A percentile compares a stretch with the other conserved stretches of the same genome.
Evolutionary conservation across 148 eudicot genomes (phyloP).

Genomic region (Arctostaphylos glauca): DNA sequence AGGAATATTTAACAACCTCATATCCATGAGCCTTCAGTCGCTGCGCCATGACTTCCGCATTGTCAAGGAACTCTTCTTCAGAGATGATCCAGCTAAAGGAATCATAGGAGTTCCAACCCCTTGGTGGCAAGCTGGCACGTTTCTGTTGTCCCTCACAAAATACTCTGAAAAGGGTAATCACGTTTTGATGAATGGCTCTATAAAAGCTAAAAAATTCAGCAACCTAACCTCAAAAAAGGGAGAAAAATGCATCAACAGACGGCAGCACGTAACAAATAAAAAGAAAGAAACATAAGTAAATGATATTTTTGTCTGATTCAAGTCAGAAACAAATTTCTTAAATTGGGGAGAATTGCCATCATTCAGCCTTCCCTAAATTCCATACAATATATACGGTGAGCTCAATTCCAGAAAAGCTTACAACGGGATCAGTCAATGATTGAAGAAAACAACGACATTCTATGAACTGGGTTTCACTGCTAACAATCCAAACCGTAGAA

Average conservation of each 20-base stretch:
- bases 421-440: neutral
- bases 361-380: neutral
- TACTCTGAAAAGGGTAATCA: conserved; percentile 34
- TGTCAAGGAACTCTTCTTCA: conserved; percentile 81
- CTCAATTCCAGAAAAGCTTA: neutral
- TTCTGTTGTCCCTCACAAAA: conserved; percentile 19
- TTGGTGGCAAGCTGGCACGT: conserved; percentile 61
- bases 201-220: conserved; percentile 3
- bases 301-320: neutral
- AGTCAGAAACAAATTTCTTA: neutral
- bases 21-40: conserved; percentile 66
- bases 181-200: neutral
- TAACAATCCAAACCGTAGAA: neutral
- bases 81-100: conserved; percentile 88
- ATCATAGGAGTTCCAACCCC: conserved; percentile 99
- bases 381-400: neutral
- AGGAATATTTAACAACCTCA: conserved; percentile 45
- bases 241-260: neutral
- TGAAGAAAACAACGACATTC: neutral
- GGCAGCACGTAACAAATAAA: neutral
- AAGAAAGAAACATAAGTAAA: neutral
- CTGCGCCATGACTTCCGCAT: conserved; percentile 71
- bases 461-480: conserved; percentile 13
- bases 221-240: neutral
- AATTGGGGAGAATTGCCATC: neutral